Evolutionary conservation across 83 land plant species (phyloP).

Genomic region (Diphasiastrum complanatum): DNA sequence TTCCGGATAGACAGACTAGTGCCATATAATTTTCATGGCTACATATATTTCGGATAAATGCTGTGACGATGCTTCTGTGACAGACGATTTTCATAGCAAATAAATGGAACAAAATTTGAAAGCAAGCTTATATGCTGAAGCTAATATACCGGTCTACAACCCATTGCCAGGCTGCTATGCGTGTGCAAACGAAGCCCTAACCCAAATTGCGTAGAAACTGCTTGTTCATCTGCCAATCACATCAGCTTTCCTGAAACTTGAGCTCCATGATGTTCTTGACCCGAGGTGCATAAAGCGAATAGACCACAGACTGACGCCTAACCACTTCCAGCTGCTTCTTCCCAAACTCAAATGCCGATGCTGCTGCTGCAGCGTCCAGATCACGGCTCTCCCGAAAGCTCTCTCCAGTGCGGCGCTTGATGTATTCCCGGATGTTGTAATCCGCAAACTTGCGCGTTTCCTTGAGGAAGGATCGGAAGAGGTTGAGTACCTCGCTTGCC

Average conservation of each 20-base stretch:
- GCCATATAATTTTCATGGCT: too few relatives aligned
- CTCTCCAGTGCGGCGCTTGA: conserved; percentile 50
- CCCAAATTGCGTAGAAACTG: too few relatives aligned
- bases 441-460: conserved; percentile 55
- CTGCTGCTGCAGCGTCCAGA: conserved; percentile 32
- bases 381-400: conserved; percentile 47
- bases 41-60: too few relatives aligned
- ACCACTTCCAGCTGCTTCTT: conserved; percentile 64
- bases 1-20: too few relatives aligned
- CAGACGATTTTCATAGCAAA: too few relatives aligned
- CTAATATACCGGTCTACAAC: too few relatives aligned
- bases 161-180: too few relatives aligned
- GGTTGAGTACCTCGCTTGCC: conserved; percentile 38
- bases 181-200: too few relatives aligned
- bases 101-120: too few relatives aligned
- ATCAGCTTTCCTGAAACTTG: conserved; percentile 5
- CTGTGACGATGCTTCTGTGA: too few relatives aligned
- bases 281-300: conserved; percentile 59
- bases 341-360: conserved; percentile 57
- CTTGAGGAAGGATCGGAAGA: conserved; percentile 54
- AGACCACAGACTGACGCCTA: conserved; percentile 58
- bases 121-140: too few relatives aligned
- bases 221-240: neutral
- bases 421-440: conserved; percentile 84
- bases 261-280: conserved; percentile 78